phyloP scores from a whole-genome alignment of 1,284 basidiomycete genomes.

The Rhodofomes roseus region DNA sequence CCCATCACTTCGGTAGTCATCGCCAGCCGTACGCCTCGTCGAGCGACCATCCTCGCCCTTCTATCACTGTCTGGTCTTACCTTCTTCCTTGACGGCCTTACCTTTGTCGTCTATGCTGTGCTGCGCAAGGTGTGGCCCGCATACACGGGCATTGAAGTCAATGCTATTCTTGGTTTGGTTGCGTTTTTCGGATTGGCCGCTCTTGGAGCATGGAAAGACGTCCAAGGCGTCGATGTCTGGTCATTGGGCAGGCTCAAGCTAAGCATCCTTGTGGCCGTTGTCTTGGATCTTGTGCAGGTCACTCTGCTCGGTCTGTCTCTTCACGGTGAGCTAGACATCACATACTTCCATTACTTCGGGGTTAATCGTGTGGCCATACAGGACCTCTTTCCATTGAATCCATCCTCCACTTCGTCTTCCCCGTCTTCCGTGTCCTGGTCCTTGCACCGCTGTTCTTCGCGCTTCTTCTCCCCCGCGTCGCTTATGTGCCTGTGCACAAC shows the following conservation, averaged over 20 bases:
- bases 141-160: conserved; percentile 65
- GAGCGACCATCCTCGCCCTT: conserved; percentile 64
- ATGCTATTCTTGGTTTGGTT: conserved; percentile 60
- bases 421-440: conserved; percentile 60
- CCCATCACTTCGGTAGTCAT: conserved; percentile 76
- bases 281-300: conserved; percentile 56
- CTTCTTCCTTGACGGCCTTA: conserved; percentile 81
- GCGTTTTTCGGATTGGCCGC: conserved; percentile 68
- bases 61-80: conserved; percentile 74
- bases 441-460: conserved; percentile 55
- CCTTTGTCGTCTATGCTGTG: conserved; percentile 62
- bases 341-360: background rate
- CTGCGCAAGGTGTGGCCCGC: conserved; percentile 61
- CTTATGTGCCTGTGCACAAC: conserved; percentile 49
- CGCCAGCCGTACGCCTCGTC: conserved; percentile 64
- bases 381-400: conserved; percentile 38
- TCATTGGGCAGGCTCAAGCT: conserved; percentile 52
- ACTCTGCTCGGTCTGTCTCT: conserved; percentile 48
- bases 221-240: conserved; percentile 71
- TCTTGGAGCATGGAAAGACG: conserved; percentile 72
- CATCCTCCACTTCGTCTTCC: conserved; percentile 58
- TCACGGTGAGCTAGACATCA: conserved; percentile 32
- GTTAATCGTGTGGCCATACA: conserved; percentile 4
- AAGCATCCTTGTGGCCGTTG: conserved; percentile 48
- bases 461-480: conserved; percentile 53